Base-by-base conservation (phyloP, 176 grass and related monocot genomes). In the Rhynchospora tenuis region DNA sequence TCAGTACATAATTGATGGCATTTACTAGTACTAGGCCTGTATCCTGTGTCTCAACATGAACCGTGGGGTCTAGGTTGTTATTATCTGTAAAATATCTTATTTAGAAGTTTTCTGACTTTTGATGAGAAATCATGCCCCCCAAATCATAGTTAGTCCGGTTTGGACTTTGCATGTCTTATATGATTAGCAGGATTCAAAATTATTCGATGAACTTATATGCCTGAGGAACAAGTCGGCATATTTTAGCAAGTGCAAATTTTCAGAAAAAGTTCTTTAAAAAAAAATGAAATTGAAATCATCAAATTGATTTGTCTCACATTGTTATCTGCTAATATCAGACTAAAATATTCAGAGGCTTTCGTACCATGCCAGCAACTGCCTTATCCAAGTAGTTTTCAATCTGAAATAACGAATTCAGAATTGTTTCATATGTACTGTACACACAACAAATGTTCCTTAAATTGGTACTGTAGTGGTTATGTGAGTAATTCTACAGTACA, bases 261-360 rank as follows among this genome's bases (percentile, higher is more conserved):
- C 50, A 3, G 11, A 15, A 54, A 56, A 17, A 38, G 0, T 56
- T 56, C 17, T 56, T 16, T 56, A 13, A 17, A 56, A 54, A 13
- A 5, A 16, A 19, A 0, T 56, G 12, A 76, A 50, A 20, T 15
- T 3, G 23, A 85, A 65, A 10, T 4, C 38, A 48, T 19, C 13
- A 17, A 20, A 19, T 62, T 9, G 16, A 16, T 83, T 2, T 63
- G 64, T 89, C 88, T 89, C 69, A 93, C 93, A 96, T 80, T 90
- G 82, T 93, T 96, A 90, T 84, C 87, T 89, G 84, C 93, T 96
- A 5, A 91, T 93, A 86, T 93, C 92, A 38, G 88, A 96, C 87
- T 65, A 96, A 31, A 69, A 93, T 80, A 76, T 96, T 91, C 61
- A 90, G 65, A 86, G 91, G 87, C 20, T 89, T 80, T 86, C 88